A percentile compares a stretch with the other conserved stretches of the same genome.
These are phyloP conservation scores for Chloromonas sp. DNA, from an alignment of 163 green algal genomes.

Conservation along the genomic window DNA sequence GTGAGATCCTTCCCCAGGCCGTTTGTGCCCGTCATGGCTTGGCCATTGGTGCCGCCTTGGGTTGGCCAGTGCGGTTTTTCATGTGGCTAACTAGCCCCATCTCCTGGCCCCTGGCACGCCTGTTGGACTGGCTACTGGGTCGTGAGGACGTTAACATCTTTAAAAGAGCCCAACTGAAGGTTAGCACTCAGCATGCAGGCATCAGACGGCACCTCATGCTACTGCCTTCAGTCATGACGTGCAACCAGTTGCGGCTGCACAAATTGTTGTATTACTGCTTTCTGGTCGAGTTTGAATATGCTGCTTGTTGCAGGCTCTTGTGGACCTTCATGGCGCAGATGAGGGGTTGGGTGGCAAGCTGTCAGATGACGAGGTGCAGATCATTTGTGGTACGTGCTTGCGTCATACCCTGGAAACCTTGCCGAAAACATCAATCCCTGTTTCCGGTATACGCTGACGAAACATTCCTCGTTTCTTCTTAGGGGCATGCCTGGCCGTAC, in stretches of 20 bases:
- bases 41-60: slow-evolving; percentile 13
- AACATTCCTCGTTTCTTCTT: too few species aligned
- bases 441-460: background rate
- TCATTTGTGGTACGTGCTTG: slow-evolving; percentile 58
- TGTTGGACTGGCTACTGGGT: slow-evolving; percentile 79
- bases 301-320: slow-evolving; percentile 42
- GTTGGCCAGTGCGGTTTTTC: slow-evolving; percentile 8
- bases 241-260: too few species aligned
- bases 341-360: slow-evolving; percentile 72
- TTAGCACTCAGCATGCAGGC: background rate
- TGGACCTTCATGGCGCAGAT: slow-evolving; percentile 70
- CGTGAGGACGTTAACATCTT: background rate
- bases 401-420: too few species aligned
- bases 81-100: slow-evolving; percentile 13
- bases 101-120: slow-evolving; percentile 43
- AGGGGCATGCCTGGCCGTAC: too few species aligned
- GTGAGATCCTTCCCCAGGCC: slow-evolving; percentile 82
- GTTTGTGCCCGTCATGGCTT: slow-evolving; percentile 60
- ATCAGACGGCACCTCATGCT: too few species aligned
- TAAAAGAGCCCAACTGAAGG: background rate
- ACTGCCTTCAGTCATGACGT: too few species aligned
- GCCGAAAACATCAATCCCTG: too few species aligned
- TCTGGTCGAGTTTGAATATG: background rate
- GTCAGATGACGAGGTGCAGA: slow-evolving; percentile 65
- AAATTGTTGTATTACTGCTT: too few species aligned